Base-by-base conservation (phyloP, 2,329 filamentous ascomycete genomes). In the Beauveria scarabaeidicola region DNA sequence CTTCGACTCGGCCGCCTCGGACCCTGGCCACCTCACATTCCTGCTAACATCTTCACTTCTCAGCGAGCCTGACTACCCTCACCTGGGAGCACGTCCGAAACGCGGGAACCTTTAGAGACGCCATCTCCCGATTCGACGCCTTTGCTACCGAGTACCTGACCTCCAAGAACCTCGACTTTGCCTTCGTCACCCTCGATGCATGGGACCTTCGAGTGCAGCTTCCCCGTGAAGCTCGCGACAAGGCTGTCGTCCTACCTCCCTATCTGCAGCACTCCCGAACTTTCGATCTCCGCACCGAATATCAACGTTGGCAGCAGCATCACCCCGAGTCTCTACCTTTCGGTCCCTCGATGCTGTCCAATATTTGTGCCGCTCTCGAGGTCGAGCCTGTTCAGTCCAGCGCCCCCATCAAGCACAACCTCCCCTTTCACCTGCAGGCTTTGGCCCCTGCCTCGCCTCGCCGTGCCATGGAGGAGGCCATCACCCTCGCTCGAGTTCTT, bases 21-120 rank as follows among this genome's bases (percentile, higher is more conserved):
- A 51, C 19, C 23, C 17, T 57, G 21, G 21, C 53, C 15, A n/a
- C 38, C n/a, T 52, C 8, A 46, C 17, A 53, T 13, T 27, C 51
- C 40, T 38, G 44, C 59, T 65, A 59, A 63, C 57, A 27, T 29
- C 43, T 44, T 46, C 27, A 58, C 62, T 64, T 64, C 70, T 66
- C 73, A 97, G 92, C 94, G 72, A 97, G 92, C 78, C 81, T 99
- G 74, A 99, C 94, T 50, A 99, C 94, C 66, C 81, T 99, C 69
- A 97, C 94, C 58, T 99, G 94, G 94, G 94, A 99, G 75, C 93
- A 99, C 78, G 94, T 99, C 73, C 89, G 93, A 73, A 95, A 93
- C 75, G 93, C 94, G 73, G 94, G 94, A 66, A 93, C 91, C 66
- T 99, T 97, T 84, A 88, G 93, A 69, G 94, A 97, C 77, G 94